Base-by-base conservation (phyloP, 2,329 filamentous ascomycete species). In the Aureobasidium melanogenum region DNA sequence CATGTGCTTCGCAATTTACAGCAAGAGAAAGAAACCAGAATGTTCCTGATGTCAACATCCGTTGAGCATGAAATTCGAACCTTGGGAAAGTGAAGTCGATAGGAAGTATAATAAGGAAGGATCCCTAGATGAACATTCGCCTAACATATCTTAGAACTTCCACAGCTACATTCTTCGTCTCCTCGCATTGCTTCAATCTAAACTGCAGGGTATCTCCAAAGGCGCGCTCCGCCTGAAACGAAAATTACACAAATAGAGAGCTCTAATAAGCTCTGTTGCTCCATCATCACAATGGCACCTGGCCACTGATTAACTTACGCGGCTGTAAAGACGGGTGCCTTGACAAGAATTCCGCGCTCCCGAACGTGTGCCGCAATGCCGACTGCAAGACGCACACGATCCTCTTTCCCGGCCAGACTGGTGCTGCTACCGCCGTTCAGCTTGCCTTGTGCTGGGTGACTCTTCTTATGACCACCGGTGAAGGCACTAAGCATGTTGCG, bases 331-430 rank as follows among this genome's bases (percentile, higher is more conserved):
- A 62, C 28, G 14, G 78, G 77, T 59, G 79, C 78, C 68, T 80
- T 80, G 58, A 77, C 75, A 65, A 81, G 66, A 36, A 80, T 75
- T 44, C 72, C 75, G 64, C 77, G 75, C n/a, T 77, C 76, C 50
- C 78, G 73, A 38, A 80, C 76, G 63, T 75, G 72, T n/a, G 80
- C 77, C 8, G 74, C 73, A 46, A 80, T 70, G 34, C 77, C 77
- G 12, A 76, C 76, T 17, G 77, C 73, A 69, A 81, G 70, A n/a
- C 78, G 71, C 44, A 80, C 78, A 15, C 77, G 70, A 57, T 79
- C 77, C 39, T 77, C 74, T 54, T 72, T 71, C 8, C 62, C 71
- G 30, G 71, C 70, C 12, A 75, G 72, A 65, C 75, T 77, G 32
- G 74, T 69, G 69, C 73, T 67, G n/a, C 64, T 66, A 5, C 68